Evolutionary conservation across 495 filamentous ascomycete genomes (phyloP), one percentile per base, ranked within the genome.

Genomic region (Rhypophila decipiens): DNA sequence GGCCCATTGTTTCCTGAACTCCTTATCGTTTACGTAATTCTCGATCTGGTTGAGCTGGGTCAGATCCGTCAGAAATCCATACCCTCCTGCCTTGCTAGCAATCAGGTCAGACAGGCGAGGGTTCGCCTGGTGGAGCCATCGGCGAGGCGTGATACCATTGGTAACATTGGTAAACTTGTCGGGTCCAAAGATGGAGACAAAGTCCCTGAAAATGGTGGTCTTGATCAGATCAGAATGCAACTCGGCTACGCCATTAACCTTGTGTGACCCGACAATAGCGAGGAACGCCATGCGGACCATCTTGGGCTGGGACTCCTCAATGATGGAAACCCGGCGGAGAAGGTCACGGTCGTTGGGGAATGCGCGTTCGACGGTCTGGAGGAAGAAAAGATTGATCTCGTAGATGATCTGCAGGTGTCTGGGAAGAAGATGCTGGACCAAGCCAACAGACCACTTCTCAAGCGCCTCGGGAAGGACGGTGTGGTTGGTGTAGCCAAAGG

Each of bases 151-250:
- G 61, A 98, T 89, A 31, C 93, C 93, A 61, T 98, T 98, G 38
- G 93, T 98, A 48, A 98, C 91, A 54, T 98, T 98, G 31, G 86
- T 96, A 70, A 98, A 98, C 60, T 95, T 95, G 73, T 98, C 93
- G 0, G 86, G 83, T 3, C 93, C 93, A 59, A 90, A 97, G 48
- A 98, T 85, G 33, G 74, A 74, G 34, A 98, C 91, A 59, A 98
- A 98, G 68, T 97, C 94, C 68, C 90, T 97, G 80, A 98, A 97
- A 50, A 98, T 90, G n/a, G 93, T 98, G 3, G 90, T 90, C 71
- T 88, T 88, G 70, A 98, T 90, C 19, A 98, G 76, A 59, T 98
- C 93, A 4, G 93, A 98, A 67, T 98, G 93, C 45, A 98, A 71
- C 67, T 97, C 93, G 19, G 93, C 93, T 22, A 98, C 93, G 59